Percentiles rank a stretch among this genome's conserved stretches.
Conservation (phyloP, 1,139 yeast species). For the Pichia sp. region DNA sequence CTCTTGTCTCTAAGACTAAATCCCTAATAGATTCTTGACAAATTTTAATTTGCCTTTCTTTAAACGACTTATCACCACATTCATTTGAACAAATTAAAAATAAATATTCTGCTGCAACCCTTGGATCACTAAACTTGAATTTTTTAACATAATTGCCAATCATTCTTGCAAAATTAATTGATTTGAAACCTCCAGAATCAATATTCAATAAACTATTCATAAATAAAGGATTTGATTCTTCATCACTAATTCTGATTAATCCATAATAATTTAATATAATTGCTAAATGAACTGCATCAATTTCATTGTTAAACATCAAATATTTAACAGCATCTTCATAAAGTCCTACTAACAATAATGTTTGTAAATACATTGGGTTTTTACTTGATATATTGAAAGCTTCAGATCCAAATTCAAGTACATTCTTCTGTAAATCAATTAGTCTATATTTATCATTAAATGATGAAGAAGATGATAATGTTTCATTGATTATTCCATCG, state of each 20-base stretch:
- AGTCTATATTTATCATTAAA: constrained; percentile 70
- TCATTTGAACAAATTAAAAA: constrained; percentile 67
- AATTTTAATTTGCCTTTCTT: constrained; percentile 43
- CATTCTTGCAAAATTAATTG: constrained; percentile 52
- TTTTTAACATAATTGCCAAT: constrained; percentile 70
- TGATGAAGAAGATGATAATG: too few relatives aligned
- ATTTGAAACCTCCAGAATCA: constrained; percentile 35
- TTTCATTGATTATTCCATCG: constrained; percentile 23
- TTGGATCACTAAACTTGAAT: constrained; percentile 81
- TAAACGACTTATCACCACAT: too few relatives aligned
- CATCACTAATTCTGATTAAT: constrained; percentile 44
- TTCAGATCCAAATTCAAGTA: constrained; percentile 66
- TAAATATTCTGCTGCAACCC: constrained; percentile 84
- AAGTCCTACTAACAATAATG: constrained; percentile 68
- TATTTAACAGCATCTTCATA: constrained; percentile 78
- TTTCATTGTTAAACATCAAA: constrained; percentile 60
- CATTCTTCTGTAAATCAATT: constrained; percentile 64
- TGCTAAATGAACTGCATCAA: constrained; percentile 87
- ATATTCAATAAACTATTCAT: constrained; percentile 32
- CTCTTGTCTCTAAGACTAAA: constrained; percentile 79
- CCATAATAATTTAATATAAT: constrained; percentile 77
- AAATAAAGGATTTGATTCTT: constrained; percentile 14
- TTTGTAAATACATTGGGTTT: constrained; percentile 72
- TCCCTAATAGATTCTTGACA: constrained; percentile 82
- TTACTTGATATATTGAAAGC: constrained; percentile 62